Percentiles rank a stretch among this genome's conserved stretches.
Evolutionary conservation across 1,284 basidiomycete species (phyloP).

Genomic region (Cryptococcus maquisensis): DNA sequence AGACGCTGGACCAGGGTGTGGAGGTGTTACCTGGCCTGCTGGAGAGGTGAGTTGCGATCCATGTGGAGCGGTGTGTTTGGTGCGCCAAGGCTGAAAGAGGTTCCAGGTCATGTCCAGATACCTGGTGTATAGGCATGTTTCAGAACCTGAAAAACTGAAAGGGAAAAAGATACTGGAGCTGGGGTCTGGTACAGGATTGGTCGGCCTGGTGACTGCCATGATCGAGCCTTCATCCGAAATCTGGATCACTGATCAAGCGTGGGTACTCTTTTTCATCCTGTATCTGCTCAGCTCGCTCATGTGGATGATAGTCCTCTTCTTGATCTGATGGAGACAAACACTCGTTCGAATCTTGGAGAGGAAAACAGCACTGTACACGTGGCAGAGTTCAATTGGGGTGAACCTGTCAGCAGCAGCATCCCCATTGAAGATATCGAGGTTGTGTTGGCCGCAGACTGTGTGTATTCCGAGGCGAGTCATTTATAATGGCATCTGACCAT

Average conservation of each 20-base stretch:
- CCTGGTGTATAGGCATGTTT: conserved; percentile 55
- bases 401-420: conserved; percentile 35
- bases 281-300: conserved; percentile 19
- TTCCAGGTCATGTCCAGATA: conserved; percentile 70
- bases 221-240: conserved; percentile 59
- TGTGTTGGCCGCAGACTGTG: conserved; percentile 83
- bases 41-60: conserved; percentile 62
- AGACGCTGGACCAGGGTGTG: conserved; percentile 80
- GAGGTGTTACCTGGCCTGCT: conserved; percentile 87
- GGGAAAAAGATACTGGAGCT: conserved; percentile 70
- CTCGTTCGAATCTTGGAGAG: conserved; percentile 56
- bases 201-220: conserved; percentile 73
- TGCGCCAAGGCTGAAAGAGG: neutral
- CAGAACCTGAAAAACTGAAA: conserved; percentile 51
- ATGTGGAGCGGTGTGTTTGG: neutral
- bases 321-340: conserved; percentile 68
- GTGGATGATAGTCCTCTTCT: conserved; percentile 59
- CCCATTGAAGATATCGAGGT: conserved; percentile 55
- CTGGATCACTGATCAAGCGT: conserved; percentile 87
- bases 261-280: conserved; percentile 39
- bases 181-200: conserved; percentile 79
- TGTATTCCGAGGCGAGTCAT: conserved; percentile 69
- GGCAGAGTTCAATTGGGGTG: conserved; percentile 68
- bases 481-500: too few relatives aligned
- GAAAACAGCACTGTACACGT: conserved; percentile 53